Base-by-base conservation (phyloP, 2,329 filamentous ascomycete genomes). In the Stachybotrys chlorohalonatus region DNA sequence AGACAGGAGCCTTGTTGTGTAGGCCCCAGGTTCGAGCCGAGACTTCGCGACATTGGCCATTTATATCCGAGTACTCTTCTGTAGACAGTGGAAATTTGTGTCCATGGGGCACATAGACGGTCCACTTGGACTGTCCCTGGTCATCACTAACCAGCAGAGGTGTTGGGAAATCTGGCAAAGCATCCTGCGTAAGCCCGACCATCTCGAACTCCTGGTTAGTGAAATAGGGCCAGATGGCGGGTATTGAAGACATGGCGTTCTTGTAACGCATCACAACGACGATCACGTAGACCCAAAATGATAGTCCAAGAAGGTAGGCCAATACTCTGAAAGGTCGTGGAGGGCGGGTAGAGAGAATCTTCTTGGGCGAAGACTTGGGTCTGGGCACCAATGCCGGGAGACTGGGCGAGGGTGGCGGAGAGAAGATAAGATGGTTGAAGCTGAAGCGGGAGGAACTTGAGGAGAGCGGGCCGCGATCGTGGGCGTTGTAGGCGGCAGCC, bases 101-200 rank as follows among this genome's bases (percentile, higher is more conserved):
- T 55, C 77, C 78, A 7, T 78, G 75, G 1, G 90, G 90, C 45
- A 95, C 91, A 1, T 83, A 90, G 11, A 95, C 81, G 0, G 90
- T 94, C 90, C 90, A 95, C 66, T 81, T 86, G 11, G 83, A 75
- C 52, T 77, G 79, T 3, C 86, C 87, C 49, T 76, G 74, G 31
- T 75, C 72, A 69, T 91, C 87, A 13, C 78, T 81, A 49, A 92
- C 76, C 6, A 89, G 78, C 17, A 94, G 77, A 0, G 89, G 87
- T 0, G 86, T 87, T 0, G 89, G 85, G 58, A 88, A 84, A 31
- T 86, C 78, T 0, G 89, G 88, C n/a, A 90, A 68, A 47, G 75
- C 75, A 57, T 84, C 79, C 57, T 83, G 83, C 5, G 8, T 9
- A 5, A 42, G 36, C 45, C 78, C 81, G 7, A 88, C 79, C 77